Evolutionary conservation across 1,139 yeast species (phyloP).

Genomic region (Suhomyces guaymorum): DNA sequence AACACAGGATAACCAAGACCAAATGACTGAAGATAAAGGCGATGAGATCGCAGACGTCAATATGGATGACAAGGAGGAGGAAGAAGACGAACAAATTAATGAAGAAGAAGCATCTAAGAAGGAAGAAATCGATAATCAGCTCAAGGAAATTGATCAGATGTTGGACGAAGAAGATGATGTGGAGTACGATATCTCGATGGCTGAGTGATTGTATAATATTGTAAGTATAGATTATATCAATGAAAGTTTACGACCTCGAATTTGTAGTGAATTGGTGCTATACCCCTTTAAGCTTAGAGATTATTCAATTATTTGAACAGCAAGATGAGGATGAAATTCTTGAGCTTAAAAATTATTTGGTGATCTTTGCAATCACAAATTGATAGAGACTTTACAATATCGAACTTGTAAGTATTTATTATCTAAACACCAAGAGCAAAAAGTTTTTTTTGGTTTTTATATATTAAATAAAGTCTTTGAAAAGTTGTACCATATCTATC

Average conservation of each 20-base stretch:
- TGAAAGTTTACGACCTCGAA: too few species aligned
- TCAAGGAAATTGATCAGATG: slow-evolving; percentile 37
- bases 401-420: too few species aligned
- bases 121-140: slow-evolving; percentile 20
- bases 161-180: slow-evolving; percentile 45
- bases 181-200: slow-evolving; percentile 36
- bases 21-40: slow-evolving; percentile 5
- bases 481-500: neutral
- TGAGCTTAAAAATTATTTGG: too few species aligned
- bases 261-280: too few species aligned
- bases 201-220: slow-evolving; percentile 7
- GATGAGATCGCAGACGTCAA: slow-evolving; percentile 15
- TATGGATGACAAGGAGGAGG: slow-evolving; percentile 6
- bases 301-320: too few species aligned
- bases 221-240: neutral
- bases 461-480: neutral
- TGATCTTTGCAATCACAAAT: too few species aligned
- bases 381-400: too few species aligned
- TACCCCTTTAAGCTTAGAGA: too few species aligned
- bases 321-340: too few species aligned
- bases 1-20: slow-evolving; percentile 1
- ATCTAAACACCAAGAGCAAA: too few species aligned
- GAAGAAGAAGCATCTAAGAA: too few species aligned
- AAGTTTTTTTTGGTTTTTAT: neutral
- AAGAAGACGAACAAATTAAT: too few species aligned